These are phyloP conservation scores for Speleostelium caveatum DNA, from an alignment of 78 protist genomes.

Conservation along the genomic window DNA sequence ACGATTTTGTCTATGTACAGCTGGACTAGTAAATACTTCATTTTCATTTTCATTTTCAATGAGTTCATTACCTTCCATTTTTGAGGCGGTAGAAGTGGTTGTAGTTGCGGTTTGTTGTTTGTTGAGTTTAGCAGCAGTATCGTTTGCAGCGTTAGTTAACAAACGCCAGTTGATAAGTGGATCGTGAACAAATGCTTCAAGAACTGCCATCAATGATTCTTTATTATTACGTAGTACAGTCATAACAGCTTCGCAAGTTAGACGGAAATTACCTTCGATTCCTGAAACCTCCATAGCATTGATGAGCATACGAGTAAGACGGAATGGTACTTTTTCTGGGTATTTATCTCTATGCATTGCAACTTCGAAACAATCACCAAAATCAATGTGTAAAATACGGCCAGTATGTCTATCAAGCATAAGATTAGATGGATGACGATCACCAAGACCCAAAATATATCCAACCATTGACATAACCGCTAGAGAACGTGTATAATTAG, in stretches of 20 bases:
- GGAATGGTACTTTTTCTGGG: slow-evolving; percentile 99
- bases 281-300: slow-evolving; percentile 99
- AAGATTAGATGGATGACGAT: slow-evolving; percentile 94
- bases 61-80: slow-evolving; percentile 15
- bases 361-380: slow-evolving; percentile 99
- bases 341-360: slow-evolving; percentile 94
- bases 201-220: slow-evolving; percentile 98
- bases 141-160: slow-evolving; percentile 80
- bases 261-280: slow-evolving; percentile 97
- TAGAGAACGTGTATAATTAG: slow-evolving; percentile 94
- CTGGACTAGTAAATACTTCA: neutral
- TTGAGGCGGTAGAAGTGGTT: neutral
- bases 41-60: slow-evolving; percentile 8
- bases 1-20: slow-evolving; percentile 46
- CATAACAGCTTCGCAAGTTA: slow-evolving; percentile 97
- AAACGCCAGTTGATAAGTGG: slow-evolving; percentile 99
- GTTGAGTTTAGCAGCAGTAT: slow-evolving; percentile 18
- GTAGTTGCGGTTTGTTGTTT: slow-evolving; percentile 11
- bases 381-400: slow-evolving; percentile 97
- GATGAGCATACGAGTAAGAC: slow-evolving; percentile 99
- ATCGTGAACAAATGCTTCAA: slow-evolving; percentile 99
- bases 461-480: slow-evolving; percentile 98
- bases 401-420: slow-evolving; percentile 92
- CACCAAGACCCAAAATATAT: slow-evolving; percentile 95
- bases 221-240: slow-evolving; percentile 94